Evolutionary conservation across 1,284 basidiomycete genomes (phyloP).

Genomic region (Trametes sp.): DNA sequence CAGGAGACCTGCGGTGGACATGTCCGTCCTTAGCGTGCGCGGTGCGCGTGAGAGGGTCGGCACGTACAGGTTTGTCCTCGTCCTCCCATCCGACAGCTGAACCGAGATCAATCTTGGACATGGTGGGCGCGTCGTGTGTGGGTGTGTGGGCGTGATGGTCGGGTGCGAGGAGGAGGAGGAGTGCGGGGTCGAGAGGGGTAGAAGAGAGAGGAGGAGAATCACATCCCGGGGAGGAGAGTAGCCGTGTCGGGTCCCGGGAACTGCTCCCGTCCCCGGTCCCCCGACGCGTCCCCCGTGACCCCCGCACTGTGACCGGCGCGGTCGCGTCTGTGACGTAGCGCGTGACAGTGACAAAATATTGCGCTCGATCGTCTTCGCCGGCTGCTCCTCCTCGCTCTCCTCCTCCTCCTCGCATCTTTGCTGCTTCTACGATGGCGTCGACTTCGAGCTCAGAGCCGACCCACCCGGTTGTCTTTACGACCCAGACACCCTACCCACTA

Average conservation of each 20-base stretch:
- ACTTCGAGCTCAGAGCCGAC: slow-evolving; percentile 42
- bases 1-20: slow-evolving; percentile 60
- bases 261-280: neutral
- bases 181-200: slow-evolving; percentile 15
- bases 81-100: slow-evolving; percentile 42
- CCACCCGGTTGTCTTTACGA: slow-evolving; percentile 81
- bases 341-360: slow-evolving; percentile 24
- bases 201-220: slow-evolving; percentile 14
- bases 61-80: slow-evolving; percentile 39
- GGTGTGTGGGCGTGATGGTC: neutral
- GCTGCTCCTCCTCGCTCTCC: neutral
- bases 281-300: slow-evolving; percentile 21
- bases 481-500: slow-evolving; percentile 81
- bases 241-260: neutral
- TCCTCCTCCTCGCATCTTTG: neutral
- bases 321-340: neutral
- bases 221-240: slow-evolving; percentile 5
- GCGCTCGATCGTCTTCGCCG: neutral
- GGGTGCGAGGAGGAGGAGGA: neutral
- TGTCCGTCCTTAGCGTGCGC: neutral
- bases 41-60: neutral
- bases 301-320: slow-evolving; percentile 2
- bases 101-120: slow-evolving; percentile 41
- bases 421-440: slow-evolving; percentile 34
- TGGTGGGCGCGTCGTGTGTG: slow-evolving; percentile 13